Conservation (phyloP, 176 grass and related monocot genomes). For the Triticum monococcum region DNA sequence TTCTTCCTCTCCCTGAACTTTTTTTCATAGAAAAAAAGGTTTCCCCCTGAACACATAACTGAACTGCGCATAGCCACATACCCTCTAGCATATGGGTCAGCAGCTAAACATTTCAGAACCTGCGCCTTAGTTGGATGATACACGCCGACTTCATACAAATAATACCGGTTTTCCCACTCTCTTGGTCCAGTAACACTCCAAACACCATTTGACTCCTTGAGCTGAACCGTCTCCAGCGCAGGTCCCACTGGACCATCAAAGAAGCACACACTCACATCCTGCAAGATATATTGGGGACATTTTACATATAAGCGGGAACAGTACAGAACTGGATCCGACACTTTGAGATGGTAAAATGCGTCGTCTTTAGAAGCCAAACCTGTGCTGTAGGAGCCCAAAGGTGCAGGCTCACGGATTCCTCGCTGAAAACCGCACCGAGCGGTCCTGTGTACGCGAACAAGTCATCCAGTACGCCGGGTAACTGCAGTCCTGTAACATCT, state of each 20-base stretch:
- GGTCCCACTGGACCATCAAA: slow-evolving; percentile 61
- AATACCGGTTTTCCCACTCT: slow-evolving; percentile 74
- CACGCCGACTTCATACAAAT: slow-evolving; percentile 74
- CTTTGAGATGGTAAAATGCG: neutral
- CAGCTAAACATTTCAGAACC: slow-evolving; percentile 58
- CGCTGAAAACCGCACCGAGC: slow-evolving; percentile 69
- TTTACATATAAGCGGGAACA: neutral
- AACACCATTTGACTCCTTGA: slow-evolving; percentile 68
- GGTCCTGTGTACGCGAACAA: slow-evolving; percentile 80
- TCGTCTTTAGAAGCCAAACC: slow-evolving; percentile 28
- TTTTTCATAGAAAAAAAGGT: neutral
- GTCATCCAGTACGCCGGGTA: slow-evolving; percentile 87
- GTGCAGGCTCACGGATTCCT: slow-evolving; percentile 49
- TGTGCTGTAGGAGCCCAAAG: slow-evolving; percentile 98
- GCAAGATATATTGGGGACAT: slow-evolving; percentile 10
- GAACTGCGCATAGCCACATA: slow-evolving; percentile 31
- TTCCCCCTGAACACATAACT: neutral
- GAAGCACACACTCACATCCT: slow-evolving; percentile 69
- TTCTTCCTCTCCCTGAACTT: neutral
- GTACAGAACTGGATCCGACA: neutral
- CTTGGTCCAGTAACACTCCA: slow-evolving; percentile 73
- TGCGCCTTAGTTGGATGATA: slow-evolving; percentile 68
- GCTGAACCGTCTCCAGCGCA: slow-evolving; percentile 43
- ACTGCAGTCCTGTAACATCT: slow-evolving; percentile 65
- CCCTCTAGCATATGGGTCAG: slow-evolving; percentile 91